These are phyloP conservation scores for Apiotrichum mycotoxinovorans DNA, from an alignment of 1,284 basidiomycete genomes.

Conservation along the genomic window DNA sequence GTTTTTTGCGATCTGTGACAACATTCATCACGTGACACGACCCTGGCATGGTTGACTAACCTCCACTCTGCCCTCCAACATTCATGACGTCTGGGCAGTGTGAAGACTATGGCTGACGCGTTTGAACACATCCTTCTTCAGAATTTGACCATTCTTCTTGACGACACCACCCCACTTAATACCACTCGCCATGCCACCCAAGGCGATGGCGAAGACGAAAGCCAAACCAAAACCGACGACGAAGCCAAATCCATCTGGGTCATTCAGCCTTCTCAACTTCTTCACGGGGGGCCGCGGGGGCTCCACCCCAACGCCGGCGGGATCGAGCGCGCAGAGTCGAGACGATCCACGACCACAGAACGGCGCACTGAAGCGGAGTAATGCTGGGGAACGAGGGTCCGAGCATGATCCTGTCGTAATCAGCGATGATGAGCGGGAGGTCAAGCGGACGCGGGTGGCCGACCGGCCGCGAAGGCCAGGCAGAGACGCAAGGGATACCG, in stretches of 20 bases:
- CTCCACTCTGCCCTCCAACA: too few relatives aligned
- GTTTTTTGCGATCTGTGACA: too few relatives aligned
- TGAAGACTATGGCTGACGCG: too few relatives aligned
- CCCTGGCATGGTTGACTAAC: too few relatives aligned
- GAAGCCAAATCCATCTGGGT: background rate
- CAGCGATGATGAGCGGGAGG: constrained; percentile 25
- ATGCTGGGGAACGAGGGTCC: constrained; percentile 11
- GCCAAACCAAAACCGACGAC: background rate
- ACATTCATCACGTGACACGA: too few relatives aligned
- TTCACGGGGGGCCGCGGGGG: background rate
- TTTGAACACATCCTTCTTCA: too few relatives aligned
- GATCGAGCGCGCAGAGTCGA: background rate
- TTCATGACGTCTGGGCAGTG: too few relatives aligned
- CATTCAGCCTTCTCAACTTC: background rate
- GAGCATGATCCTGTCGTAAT: constrained; percentile 30
- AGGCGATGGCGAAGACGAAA: background rate
- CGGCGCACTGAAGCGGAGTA: too few relatives aligned
- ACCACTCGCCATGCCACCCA: background rate
- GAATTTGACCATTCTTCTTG: too few relatives aligned
- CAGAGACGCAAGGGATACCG: background rate
- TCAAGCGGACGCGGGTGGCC: background rate
- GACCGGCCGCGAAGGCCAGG: too few relatives aligned
- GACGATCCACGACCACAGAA: background rate
- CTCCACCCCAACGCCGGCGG: background rate
- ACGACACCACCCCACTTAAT: too few relatives aligned